A percentile compares a stretch with the other conserved stretches of the same genome.
Evolutionary conservation across 768 basidiomycete genomes (phyloP).

Genomic region (Tephrocybe sp.): DNA sequence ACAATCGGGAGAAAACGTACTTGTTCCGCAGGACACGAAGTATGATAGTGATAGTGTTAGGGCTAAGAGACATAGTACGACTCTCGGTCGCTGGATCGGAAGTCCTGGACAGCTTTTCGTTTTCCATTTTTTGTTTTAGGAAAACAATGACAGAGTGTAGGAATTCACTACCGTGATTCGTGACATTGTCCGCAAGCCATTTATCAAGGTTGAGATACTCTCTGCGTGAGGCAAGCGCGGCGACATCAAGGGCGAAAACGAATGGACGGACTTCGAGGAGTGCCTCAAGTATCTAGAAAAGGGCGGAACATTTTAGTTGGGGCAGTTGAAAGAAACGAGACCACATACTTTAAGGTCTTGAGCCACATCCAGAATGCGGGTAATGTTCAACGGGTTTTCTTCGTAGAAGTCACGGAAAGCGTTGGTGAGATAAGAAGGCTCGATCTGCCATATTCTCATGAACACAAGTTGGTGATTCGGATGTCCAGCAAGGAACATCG

Average conservation of each 20-base stretch:
- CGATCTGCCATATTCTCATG: slow-evolving; percentile 93
- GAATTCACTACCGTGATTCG: slow-evolving; percentile 81
- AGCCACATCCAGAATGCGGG: slow-evolving; percentile 91
- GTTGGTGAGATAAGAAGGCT: slow-evolving; percentile 80
- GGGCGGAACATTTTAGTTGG: neutral
- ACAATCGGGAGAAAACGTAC: slow-evolving; percentile 42
- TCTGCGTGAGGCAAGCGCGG: slow-evolving; percentile 87
- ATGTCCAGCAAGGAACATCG: slow-evolving; percentile 89
- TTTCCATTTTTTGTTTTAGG: slow-evolving; percentile 90
- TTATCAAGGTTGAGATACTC: slow-evolving; percentile 96
- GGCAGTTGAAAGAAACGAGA: neutral
- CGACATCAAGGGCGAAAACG: slow-evolving; percentile 90
- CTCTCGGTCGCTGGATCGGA: slow-evolving; percentile 78
- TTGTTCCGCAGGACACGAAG: slow-evolving; percentile 84
- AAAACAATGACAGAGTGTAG: slow-evolving; percentile 86
- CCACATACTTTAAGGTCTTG: slow-evolving; percentile 84
- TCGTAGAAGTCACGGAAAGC: slow-evolving; percentile 92
- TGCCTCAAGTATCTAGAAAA: slow-evolving; percentile 80
- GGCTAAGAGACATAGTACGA: slow-evolving; percentile 84
- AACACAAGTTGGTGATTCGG: slow-evolving; percentile 97
- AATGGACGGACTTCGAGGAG: slow-evolving; percentile 88
- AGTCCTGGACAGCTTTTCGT: slow-evolving; percentile 74
- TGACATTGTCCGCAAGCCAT: slow-evolving; percentile 90
- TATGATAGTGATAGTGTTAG: slow-evolving; percentile 89
- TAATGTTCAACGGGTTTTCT: slow-evolving; percentile 90